A percentile compares a stretch with the other conserved stretches of the same genome.
Conservation (phyloP, 73 alveolate genomes). For the Symbiodinium pilosum region DNA sequence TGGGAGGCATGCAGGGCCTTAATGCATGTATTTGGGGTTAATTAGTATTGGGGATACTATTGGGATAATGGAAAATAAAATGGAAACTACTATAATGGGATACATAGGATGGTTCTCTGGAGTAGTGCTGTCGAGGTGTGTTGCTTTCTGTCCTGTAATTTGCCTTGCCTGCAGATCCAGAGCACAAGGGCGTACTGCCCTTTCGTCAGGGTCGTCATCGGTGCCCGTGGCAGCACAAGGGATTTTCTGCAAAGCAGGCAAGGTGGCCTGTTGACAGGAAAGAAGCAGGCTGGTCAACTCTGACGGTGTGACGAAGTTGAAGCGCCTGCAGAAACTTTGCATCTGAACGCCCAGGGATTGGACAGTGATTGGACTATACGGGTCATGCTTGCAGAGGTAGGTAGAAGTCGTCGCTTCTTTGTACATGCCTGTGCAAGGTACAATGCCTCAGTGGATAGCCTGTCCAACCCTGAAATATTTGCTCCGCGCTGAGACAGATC, state of each 20-base stretch:
- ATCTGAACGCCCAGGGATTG: too few species aligned
- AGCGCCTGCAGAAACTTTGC: too few species aligned
- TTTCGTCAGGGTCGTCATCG: conserved; percentile 93
- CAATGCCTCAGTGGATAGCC: conserved; percentile 85
- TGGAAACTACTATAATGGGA: too few species aligned
- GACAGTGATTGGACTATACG: too few species aligned
- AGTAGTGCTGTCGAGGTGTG: not conserved
- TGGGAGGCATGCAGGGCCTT: not conserved
- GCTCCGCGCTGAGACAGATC: not conserved
- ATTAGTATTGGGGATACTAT: too few species aligned
- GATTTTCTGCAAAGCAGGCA: not conserved
- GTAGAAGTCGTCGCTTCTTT: not conserved
- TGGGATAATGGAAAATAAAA: too few species aligned
- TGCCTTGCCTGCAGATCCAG: conserved; percentile 32
- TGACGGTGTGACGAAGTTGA: too few species aligned
- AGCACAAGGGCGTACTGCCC: conserved; percentile 94
- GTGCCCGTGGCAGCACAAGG: not conserved
- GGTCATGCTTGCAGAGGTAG: too few species aligned
- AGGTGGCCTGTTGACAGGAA: not conserved
- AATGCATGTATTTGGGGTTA: too few species aligned
- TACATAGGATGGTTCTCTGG: not conserved
- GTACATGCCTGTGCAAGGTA: conserved; percentile 17
- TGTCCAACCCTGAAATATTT: conserved; percentile 86
- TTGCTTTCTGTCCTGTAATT: not conserved
- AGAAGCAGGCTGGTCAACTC: too few species aligned